Percentiles rank a stretch among this genome's conserved stretches.
These are phyloP conservation scores for Leishmania gerbilli DNA, from an alignment of 208 protist genomes.

Conservation along the genomic window DNA sequence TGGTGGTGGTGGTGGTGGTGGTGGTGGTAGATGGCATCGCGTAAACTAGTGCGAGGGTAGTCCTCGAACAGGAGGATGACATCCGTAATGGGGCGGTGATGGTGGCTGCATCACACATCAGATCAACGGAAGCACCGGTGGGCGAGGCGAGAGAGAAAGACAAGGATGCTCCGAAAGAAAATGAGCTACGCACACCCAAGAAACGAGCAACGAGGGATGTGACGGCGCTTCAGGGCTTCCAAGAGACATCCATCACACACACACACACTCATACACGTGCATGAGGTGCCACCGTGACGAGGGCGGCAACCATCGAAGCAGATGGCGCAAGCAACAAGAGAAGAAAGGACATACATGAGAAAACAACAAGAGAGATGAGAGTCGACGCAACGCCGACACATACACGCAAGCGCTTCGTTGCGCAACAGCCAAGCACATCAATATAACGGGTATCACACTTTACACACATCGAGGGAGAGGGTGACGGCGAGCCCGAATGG, in stretches of 20 bases:
- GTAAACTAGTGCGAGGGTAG: neutral
- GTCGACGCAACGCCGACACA: neutral
- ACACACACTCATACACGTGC: no score
- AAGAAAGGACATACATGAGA: neutral
- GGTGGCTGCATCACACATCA: neutral
- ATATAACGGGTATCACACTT: neutral
- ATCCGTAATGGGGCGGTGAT: neutral
- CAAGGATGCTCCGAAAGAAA: neutral
- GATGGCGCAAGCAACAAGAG: neutral
- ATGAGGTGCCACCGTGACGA: no score
- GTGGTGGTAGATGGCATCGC: neutral
- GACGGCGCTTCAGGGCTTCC: no score
- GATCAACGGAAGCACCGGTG: neutral
- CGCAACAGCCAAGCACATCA: neutral
- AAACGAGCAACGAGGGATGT: no score
- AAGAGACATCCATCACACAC: no score
- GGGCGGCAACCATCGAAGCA: neutral
- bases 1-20: no score
- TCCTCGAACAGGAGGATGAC: neutral
- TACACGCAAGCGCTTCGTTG: neutral
- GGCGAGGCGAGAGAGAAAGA: neutral
- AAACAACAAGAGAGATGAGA: neutral
- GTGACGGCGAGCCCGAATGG: no score
- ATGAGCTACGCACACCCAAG: no score
- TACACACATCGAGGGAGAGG: no score